Evolutionary conservation across 2,329 filamentous ascomycete species (phyloP), one percentile per base, ranked within the genome.

Genomic region (Alternaria brassicae): DNA sequence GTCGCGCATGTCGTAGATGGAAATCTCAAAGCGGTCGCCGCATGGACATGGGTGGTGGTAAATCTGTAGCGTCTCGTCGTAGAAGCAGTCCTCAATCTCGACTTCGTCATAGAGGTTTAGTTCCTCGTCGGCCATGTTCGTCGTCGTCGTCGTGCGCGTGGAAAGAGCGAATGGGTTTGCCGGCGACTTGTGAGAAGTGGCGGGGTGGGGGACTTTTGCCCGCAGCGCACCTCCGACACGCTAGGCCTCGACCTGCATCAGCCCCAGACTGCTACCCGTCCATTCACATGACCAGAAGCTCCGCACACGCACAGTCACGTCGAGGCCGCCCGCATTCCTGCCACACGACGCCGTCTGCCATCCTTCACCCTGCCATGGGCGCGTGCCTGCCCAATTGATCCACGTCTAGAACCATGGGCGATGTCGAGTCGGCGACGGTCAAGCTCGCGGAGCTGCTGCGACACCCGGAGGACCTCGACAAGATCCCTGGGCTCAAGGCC

Each of bases 21-120:
- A 86, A 74, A 95, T 97, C 81, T 97, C 91, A 81, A 99, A 99
- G 60, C 91, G 88, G 81, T 99, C 95, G 82, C 95, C 95, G 80
- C 95, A 99, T 1, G 95, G 95, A 78, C 95, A 99, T 13, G 95
- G 95, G 78, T 96, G 97, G 81, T 94, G 91, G 82, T 97, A 99
- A 70, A 97, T 89, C 78, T 97, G 90, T 39, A 93, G 85, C 4
- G 85, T 94, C 80, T 97, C 94, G 75, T 98, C 94, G 83, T 97
- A 98, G 77, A 97, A 91, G 61, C 74, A 76, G 80, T 99, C 95
- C 79, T 98, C 94, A 82, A 98, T 97, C 78, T 98, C 94, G 79
- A 98, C 93, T 80, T 97, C 94, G 75, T 98, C 94, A 83, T 98
- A 98, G 73, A 97, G 91, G 68, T 90, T 88, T 12, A 72, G 19